Evolutionary conservation across 2,329 filamentous ascomycete species (phyloP).

Genomic region (Xylariaceae sp.): DNA sequence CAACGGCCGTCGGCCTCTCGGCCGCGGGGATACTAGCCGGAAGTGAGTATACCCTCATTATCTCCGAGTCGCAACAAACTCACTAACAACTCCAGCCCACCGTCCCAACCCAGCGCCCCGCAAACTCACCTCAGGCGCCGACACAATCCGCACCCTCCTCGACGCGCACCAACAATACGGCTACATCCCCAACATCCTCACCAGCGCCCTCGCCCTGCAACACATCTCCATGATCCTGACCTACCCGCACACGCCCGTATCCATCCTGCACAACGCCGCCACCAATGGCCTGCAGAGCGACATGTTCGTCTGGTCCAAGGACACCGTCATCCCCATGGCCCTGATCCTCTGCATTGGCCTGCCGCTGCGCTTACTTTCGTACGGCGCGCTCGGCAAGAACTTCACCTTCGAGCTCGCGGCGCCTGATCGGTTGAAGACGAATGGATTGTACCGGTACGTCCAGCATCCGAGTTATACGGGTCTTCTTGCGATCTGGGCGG

Average conservation of each 20-base stretch:
- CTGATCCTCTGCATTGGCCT: slow-evolving; percentile 32
- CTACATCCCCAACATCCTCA: not conserved
- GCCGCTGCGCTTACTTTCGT: slow-evolving; percentile 35
- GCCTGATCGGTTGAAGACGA: slow-evolving; percentile 43
- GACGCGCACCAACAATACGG: slow-evolving; percentile 1
- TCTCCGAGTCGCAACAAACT: not conserved
- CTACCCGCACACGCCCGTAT: slow-evolving; percentile 9
- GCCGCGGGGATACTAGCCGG: slow-evolving; percentile 5
- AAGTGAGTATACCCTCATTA: not conserved
- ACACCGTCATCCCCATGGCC: slow-evolving; percentile 33
- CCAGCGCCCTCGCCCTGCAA: slow-evolving; percentile 2
- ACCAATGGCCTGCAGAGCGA: slow-evolving; percentile 31
- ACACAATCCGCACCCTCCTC: not conserved
- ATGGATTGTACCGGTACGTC: slow-evolving; percentile 44
- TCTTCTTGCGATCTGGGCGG: slow-evolving; percentile 32
- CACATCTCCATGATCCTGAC: slow-evolving; percentile 4
- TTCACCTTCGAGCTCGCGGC: slow-evolving; percentile 49
- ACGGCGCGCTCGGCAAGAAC: slow-evolving; percentile 41
- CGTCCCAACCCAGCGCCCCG: slow-evolving; percentile 3
- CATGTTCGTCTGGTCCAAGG: slow-evolving; percentile 35
- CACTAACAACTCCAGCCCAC: not conserved
- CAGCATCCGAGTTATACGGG: slow-evolving; percentile 52
- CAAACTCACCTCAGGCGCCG: slow-evolving; percentile 1
- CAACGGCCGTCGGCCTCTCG: slow-evolving; percentile 11
- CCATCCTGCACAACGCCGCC: slow-evolving; percentile 28